phyloP scores from a whole-genome alignment of 495 filamentous ascomycete genomes.

The Penicillium nucicola region DNA sequence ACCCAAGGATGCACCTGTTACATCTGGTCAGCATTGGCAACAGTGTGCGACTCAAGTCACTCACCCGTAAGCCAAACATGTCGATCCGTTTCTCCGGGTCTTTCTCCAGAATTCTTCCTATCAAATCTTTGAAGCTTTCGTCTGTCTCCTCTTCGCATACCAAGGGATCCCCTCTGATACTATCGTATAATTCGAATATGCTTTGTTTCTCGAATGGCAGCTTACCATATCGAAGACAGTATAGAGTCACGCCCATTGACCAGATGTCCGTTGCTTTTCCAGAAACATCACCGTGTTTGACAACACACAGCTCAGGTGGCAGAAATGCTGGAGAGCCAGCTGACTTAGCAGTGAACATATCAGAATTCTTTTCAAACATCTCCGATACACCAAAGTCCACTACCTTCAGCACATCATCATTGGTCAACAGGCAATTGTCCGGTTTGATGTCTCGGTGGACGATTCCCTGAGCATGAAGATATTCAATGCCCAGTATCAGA shows the following conservation, averaged over 20 bases:
- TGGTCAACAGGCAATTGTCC: conserved; percentile 88
- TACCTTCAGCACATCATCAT: conserved; percentile 89
- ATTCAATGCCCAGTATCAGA: conserved; percentile 93
- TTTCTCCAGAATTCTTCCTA: conserved; percentile 68
- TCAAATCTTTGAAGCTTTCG: conserved; percentile 63
- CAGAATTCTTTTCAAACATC: conserved; percentile 87
- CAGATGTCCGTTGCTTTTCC: conserved; percentile 93
- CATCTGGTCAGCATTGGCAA: conserved; percentile 3
- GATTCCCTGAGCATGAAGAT: conserved; percentile 91
- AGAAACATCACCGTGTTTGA: conserved; percentile 82
- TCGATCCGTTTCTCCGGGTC: conserved; percentile 74
- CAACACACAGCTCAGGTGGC: conserved; percentile 87
- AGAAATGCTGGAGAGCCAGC: conserved; percentile 95
- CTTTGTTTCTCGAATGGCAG: conserved; percentile 78
- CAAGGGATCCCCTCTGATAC: conserved; percentile 68
- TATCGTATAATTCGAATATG: conserved; percentile 83
- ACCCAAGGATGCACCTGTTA: conserved; percentile 90
- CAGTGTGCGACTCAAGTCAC: conserved; percentile 15
- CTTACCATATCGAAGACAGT: conserved; percentile 83
- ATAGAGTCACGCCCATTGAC: conserved; percentile 97
- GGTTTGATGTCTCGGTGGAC: conserved; percentile 98
- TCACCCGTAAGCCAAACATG: conserved; percentile 77
- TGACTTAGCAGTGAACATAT: conserved; percentile 92
- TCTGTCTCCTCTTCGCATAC: conserved; percentile 46
- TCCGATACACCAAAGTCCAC: conserved; percentile 98